Evolutionary conservation across 2,329 filamentous ascomycete genomes (phyloP), one percentile per base, ranked within the genome.

Genomic region (Zarea fungicola): DNA sequence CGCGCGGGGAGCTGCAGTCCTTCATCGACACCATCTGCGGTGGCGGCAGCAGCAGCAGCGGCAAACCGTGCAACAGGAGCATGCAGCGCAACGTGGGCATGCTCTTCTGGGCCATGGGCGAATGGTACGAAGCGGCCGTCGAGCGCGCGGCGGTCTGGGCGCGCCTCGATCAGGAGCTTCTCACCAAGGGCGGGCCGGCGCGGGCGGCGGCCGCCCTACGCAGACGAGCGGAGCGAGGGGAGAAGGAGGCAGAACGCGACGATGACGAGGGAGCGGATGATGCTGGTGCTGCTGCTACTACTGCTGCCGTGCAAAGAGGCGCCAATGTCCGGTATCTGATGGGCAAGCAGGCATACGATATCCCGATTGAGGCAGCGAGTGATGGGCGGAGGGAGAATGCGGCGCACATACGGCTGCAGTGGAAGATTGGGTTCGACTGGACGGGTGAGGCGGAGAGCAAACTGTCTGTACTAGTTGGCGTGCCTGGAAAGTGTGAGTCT

Each of bases 361-460:
- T 81, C 1, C 63, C 69, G 0, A 54, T 77, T 6, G 59, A 73
- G 23, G 41, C n/a, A n/a, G n/a, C 55, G 3, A 56, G 49, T 56
- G 45, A 58, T 43, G 54, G 56, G 67, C 48, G 64, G 42, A 61
- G 67, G 1, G 60, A 62, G 1, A 52, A 66, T 9, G 68, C n/a
- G n/a, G n/a, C 75, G 2, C 62, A 70, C 10, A 48, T 83, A 5
- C 73, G 79, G 22, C 65, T 88, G 1, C 70, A 74, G 49, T 89
- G 85, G 85, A 69, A 65, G 40, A 81, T 86, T 36, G 65, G 66
- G 2, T 86, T 88, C 58, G 84, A 88, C 62, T 88, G 84, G 84
- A 84, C 83, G 0, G 85, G 85, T 6, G 85, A 88, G 59, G 84
- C 81, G 5, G 75, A 77, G 57, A 86, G 77, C 55, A 69, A 70